Evolutionary conservation across 2,329 filamentous ascomycete species (phyloP), one percentile per base, ranked within the genome.

Genomic region (Fusarium acutatum): DNA sequence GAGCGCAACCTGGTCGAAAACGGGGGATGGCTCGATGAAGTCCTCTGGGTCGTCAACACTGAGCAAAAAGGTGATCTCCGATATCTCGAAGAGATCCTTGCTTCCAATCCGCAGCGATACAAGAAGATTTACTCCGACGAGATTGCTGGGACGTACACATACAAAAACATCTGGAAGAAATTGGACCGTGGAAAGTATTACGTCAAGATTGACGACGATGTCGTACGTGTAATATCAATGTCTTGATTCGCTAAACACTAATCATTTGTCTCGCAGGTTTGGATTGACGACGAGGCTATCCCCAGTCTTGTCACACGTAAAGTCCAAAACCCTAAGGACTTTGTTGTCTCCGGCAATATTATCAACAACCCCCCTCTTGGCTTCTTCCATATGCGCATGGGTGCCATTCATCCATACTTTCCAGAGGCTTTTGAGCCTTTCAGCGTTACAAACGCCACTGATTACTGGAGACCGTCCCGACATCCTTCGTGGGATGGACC

Each of bases 291-390:
- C 12, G 8, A 68, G 30, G 73, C 73, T 15, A 75, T 75, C 5
- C 57, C 72, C 2, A 68, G 61, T 11, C 52, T 75, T 2, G 72
- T 75, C 30, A 56, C 60, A 10, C 60, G 50, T 6, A 75, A 75
- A n/a, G 43, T 65, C n/a, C 30, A 66, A 6, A 60, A 73, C 18
- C 72, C 72, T 0, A 43, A 73, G 3, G 54, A 61, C 18, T 73
- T 73, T 7, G 69, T 75, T 17, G 72, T 75, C 22, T 68, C 73
- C 10, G 72, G 62, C 5, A 75, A 75, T 3, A 71, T 75, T 7
- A 75, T 75, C 49, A 75, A 75, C 11, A 75, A 75, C 11, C 73
- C 73, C 35, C 73, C 73, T 6, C 56, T 75, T 1, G 72, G 72
- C 4, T 75, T 75, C 54, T 65, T 75, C 22, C 73, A 75, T 20